phyloP scores from a whole-genome alignment of 768 basidiomycete species.

The Austroboletus festivus region DNA sequence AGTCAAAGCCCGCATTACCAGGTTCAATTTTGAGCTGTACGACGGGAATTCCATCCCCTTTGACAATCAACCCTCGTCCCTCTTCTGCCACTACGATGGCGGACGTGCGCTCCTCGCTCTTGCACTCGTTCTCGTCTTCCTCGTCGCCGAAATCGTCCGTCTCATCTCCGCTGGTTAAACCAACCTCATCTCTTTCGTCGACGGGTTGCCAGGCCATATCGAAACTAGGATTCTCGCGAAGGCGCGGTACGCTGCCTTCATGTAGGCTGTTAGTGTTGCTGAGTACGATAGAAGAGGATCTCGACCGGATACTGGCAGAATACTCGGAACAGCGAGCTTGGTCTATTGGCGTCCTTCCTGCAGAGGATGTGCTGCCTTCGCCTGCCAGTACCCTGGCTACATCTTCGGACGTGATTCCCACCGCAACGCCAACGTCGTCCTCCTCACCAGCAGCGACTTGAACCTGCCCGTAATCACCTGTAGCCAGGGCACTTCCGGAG shows the following conservation, averaged over 20 bases:
- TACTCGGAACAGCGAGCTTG: constrained; percentile 76
- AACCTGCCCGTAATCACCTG: constrained; percentile 62
- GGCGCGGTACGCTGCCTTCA: constrained; percentile 41
- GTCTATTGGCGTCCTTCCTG: constrained; percentile 55
- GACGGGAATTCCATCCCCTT: constrained; percentile 60
- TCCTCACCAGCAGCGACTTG: constrained; percentile 61
- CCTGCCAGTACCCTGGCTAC: constrained; percentile 59
- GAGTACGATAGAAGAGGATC: constrained; percentile 65
- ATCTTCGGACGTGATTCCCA: constrained; percentile 65
- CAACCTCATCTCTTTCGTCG: constrained; percentile 67
- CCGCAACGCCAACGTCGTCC: constrained; percentile 48
- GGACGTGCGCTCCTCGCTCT: constrained; percentile 69
- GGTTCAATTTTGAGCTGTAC: constrained; percentile 62
- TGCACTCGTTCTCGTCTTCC: constrained; percentile 46
- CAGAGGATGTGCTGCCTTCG: constrained; percentile 44
- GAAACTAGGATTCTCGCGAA: constrained; percentile 68
- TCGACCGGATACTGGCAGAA: constrained; percentile 59
- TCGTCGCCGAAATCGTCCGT: constrained; percentile 51
- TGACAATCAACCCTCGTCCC: constrained; percentile 80
- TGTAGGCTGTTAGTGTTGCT: constrained; percentile 39
- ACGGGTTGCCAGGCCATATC: constrained; percentile 74
- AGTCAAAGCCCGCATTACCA: constrained; percentile 42
- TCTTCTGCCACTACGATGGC: constrained; percentile 80
- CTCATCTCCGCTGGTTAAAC: constrained; percentile 53
- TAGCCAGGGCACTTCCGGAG: constrained; percentile 58